A percentile compares a stretch with the other conserved stretches of the same genome.
Evolutionary conservation across 139 green algal species (phyloP).

Genomic region (Zygnema cylindricum): DNA sequence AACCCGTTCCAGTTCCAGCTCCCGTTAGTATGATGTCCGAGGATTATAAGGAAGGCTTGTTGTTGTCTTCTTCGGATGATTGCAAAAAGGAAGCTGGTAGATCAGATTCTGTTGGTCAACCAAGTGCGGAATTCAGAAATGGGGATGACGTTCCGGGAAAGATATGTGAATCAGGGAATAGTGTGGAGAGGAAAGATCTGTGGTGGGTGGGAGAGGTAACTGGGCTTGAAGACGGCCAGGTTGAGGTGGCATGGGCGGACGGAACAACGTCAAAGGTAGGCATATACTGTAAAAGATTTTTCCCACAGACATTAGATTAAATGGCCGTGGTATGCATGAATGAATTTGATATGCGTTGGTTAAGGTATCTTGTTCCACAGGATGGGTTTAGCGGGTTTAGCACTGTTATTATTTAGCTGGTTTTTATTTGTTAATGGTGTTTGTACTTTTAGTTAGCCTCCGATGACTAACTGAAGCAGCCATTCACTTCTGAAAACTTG

Average conservation of each 20-base stretch:
- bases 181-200: background rate
- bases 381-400: too few species aligned
- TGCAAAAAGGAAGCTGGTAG: background rate
- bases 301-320: too few species aligned
- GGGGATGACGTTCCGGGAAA: background rate
- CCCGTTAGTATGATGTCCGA: background rate
- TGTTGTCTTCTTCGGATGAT: too few species aligned
- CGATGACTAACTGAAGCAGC: too few species aligned
- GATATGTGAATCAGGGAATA: background rate
- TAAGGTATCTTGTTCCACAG: too few species aligned
- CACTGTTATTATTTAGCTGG: too few species aligned
- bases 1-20: background rate
- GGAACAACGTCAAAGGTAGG: conserved; percentile 27
- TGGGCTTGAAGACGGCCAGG: conserved; percentile 40
- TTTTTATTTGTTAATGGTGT: too few species aligned
- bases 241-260: conserved; percentile 63
- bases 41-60: background rate
- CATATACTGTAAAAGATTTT: too few species aligned
- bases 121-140: background rate
- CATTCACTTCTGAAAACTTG: too few species aligned
- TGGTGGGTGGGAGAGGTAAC: conserved; percentile 63
- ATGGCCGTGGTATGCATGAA: too few species aligned
- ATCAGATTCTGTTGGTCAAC: background rate
- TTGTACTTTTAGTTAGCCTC: too few species aligned
- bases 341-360: too few species aligned